Percentiles rank a stretch among this genome's conserved stretches.
Conservation (phyloP, 2,329 filamentous ascomycete genomes). For the Penicillium sp. region DNA sequence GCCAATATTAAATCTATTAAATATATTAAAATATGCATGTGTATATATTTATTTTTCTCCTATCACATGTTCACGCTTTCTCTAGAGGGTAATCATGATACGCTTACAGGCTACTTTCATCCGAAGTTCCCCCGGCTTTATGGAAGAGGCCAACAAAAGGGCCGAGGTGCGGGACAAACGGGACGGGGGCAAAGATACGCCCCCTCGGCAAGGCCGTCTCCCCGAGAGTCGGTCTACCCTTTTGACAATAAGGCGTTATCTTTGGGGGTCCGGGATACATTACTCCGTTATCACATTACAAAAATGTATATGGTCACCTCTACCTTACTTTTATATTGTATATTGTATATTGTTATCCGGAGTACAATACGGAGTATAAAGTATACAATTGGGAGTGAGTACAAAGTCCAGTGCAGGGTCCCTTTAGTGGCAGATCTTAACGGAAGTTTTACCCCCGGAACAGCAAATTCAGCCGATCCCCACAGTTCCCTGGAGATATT, state of each 20-base stretch:
- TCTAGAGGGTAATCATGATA: background rate
- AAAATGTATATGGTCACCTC: background rate
- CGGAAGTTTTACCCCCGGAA: background rate
- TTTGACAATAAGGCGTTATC: slow-evolving; percentile 9
- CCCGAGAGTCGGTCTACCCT: background rate
- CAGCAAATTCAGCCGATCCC: slow-evolving; percentile 6
- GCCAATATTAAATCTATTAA: background rate
- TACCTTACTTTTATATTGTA: too few relatives aligned
- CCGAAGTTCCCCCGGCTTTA: slow-evolving; percentile 1
- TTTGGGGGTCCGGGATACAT: background rate
- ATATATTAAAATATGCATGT: background rate
- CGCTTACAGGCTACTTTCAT: background rate
- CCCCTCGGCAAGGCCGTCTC: slow-evolving; percentile 15
- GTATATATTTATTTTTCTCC: background rate
- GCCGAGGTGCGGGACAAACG: slow-evolving; percentile 2
- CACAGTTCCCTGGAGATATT: slow-evolving; percentile 1
- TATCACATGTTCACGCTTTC: background rate
- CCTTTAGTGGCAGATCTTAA: slow-evolving; percentile 26
- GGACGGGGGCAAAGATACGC: slow-evolving; percentile 21
- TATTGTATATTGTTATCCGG: background rate
- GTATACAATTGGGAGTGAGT: background rate
- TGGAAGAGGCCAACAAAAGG: background rate
- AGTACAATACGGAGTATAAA: background rate
- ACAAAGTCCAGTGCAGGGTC: slow-evolving; percentile 5
- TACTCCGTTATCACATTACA: background rate